These are phyloP conservation scores for Colletotrichum sp. DNA, from an alignment of 2,329 filamentous ascomycete species.

Conservation along the genomic window DNA sequence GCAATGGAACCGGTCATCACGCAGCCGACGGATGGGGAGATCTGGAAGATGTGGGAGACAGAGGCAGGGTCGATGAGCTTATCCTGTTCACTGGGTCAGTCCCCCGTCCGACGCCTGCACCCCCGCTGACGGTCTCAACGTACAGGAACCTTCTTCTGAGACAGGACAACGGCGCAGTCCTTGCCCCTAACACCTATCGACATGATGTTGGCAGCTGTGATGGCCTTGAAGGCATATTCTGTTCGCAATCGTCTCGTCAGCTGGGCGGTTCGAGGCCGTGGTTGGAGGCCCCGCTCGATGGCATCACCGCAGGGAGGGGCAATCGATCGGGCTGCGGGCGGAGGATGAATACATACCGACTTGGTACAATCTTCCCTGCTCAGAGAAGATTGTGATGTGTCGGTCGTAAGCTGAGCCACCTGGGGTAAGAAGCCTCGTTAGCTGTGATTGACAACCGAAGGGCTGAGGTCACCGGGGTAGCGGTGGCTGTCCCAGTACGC, in stretches of 20 bases:
- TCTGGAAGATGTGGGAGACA: slow-evolving; percentile 95
- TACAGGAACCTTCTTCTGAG: slow-evolving; percentile 99
- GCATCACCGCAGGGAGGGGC: slow-evolving; percentile 18
- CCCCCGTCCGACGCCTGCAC: slow-evolving; percentile 22
- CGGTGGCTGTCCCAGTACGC: slow-evolving; percentile 25
- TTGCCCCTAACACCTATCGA: slow-evolving; percentile 95
- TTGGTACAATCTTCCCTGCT: slow-evolving; percentile 98
- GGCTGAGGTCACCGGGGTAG: slow-evolving; percentile 18
- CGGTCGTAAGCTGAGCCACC: slow-evolving; percentile 92
- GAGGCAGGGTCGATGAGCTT: slow-evolving; percentile 98
- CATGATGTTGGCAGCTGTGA: slow-evolving; percentile 99
- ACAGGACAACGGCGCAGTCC: slow-evolving; percentile 94
- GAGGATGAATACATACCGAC: slow-evolving; percentile 75
- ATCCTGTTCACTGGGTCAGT: slow-evolving; percentile 66
- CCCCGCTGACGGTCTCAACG: slow-evolving; percentile 39
- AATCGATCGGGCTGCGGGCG: neutral
- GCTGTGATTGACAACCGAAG: slow-evolving; percentile 21
- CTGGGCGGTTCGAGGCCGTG: neutral
- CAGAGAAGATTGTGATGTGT: slow-evolving; percentile 99
- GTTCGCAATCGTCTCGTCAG: slow-evolving; percentile 30
- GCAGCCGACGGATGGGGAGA: slow-evolving; percentile 94
- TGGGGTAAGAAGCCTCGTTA: slow-evolving; percentile 41
- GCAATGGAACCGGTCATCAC: slow-evolving; percentile 99
- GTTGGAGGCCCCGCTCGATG: slow-evolving; percentile 10
- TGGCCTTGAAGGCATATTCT: slow-evolving; percentile 99